phyloP scores from a whole-genome alignment of 495 filamentous ascomycete species.

The Pseudevernia furfuracea region DNA sequence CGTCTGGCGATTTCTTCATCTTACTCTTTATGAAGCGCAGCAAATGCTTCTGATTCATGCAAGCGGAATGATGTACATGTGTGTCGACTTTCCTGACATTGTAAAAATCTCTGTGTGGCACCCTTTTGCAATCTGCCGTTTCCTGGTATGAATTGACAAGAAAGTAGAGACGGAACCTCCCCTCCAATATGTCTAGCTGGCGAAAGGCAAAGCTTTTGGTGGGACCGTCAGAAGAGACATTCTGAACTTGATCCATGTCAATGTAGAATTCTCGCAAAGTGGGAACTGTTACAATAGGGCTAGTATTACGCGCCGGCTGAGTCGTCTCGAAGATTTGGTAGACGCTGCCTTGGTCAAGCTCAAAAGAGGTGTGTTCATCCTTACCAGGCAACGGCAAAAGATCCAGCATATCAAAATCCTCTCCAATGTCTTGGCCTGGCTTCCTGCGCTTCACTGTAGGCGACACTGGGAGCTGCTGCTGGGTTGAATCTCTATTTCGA shows the following conservation, averaged over 20 bases:
- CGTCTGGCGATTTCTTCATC: constrained; percentile 94
- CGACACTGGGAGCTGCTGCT: constrained; percentile 24
- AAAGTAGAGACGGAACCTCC: constrained; percentile 89
- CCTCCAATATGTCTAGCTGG: constrained; percentile 87
- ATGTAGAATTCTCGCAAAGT: constrained; percentile 90
- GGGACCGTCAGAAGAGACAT: constrained; percentile 85
- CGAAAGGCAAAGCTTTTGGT: constrained; percentile 96
- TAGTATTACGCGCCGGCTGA: constrained; percentile 48
- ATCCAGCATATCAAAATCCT: constrained; percentile 80
- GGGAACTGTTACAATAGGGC: constrained; percentile 71
- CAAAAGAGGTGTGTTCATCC: constrained; percentile 59
- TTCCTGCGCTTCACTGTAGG: constrained; percentile 56
- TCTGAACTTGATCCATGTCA: constrained; percentile 79
- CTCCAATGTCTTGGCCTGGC: constrained; percentile 82
- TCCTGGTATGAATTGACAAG: constrained; percentile 95
- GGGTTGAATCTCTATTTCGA: constrained; percentile 9
- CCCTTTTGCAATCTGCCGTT: constrained; percentile 92
- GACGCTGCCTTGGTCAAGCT: constrained; percentile 73
- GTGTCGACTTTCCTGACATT: constrained; percentile 98
- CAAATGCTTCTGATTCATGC: constrained; percentile 99
- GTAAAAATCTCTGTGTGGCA: constrained; percentile 97
- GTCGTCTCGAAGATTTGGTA: constrained; percentile 78
- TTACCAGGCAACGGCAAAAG: constrained; percentile 59
- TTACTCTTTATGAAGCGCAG: constrained; percentile 98
- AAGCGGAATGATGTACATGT: constrained; percentile 97